Base-by-base conservation (phyloP, 331 rosid species). In the Rhamnella rubrinervis region DNA sequence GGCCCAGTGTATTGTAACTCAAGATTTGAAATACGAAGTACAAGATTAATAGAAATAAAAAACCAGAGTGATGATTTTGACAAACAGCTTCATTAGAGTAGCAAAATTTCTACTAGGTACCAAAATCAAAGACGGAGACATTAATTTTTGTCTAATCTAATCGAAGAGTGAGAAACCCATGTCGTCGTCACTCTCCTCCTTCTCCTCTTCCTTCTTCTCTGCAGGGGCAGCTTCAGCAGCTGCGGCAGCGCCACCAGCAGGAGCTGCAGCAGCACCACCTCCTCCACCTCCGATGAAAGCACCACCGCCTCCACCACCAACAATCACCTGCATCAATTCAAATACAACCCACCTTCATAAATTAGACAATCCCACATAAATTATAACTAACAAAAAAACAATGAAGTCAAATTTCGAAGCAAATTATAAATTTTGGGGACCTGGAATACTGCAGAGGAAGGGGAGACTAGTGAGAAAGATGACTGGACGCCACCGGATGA, bases 131-230 rank as follows among this genome's bases (percentile, higher is more conserved):
- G 35, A 31, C 35, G 4, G 35, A 5, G 55, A 14, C 17, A 56
- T 41, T 1, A 40, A 19, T 31, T 23, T 23, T 26, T 0, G 38
- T 46, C 44, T 63, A 40, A 23, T 59, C 85, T 93, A 91, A 84
- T 93, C 98, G 71, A 93, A 93, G 52, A 93, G 97, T 31, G 96
- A 87, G 44, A 93, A 66, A 59, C 98, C 97, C 87, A 93, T 21
- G 35, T 93, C 97, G 0, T 87, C 98, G 0, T 93, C 98, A n/a
- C 86, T 85, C 73, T 93, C 98, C 31, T 93, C 96, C 8, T 70
- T 85, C 75, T 85, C 84, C 47, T 93, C 91, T 71, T 91, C 84
- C 68, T 91, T 83, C 85, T 89, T 86, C 65, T 80, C 80, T 5
- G 85, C 87, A 6, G 89, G 78, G 1, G 91, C 81, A 18, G 91